Evolutionary conservation across 2,329 filamentous ascomycete genomes (phyloP).

Genomic region (Alternaria arborescens): DNA sequence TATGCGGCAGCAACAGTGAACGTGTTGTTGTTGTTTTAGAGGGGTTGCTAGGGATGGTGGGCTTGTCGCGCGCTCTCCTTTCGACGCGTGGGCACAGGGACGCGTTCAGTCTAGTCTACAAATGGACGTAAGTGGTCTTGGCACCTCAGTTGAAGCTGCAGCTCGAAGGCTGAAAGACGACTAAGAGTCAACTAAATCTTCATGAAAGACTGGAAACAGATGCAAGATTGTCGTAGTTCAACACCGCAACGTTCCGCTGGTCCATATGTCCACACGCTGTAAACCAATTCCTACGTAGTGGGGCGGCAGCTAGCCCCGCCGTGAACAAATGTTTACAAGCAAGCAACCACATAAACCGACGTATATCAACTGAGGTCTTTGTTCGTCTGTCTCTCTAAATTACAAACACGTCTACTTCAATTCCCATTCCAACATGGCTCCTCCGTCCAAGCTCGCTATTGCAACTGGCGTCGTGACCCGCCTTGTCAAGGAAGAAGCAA

Average conservation of each 20-base stretch:
- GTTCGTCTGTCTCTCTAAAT: not conserved
- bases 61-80: constrained; percentile 26
- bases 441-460: constrained; percentile 79
- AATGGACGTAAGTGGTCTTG: constrained; percentile 20
- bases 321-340: constrained; percentile 22
- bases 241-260: not conserved
- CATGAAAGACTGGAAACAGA: not conserved
- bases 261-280: not conserved
- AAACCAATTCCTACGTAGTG: constrained; percentile 5
- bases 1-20: constrained; percentile 14
- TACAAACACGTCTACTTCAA: not conserved
- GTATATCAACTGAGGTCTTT: not conserved
- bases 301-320: constrained; percentile 24
- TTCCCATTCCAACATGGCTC: constrained; percentile 67
- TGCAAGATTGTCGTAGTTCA: not conserved
- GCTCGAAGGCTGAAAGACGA: not conserved
- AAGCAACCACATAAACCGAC: constrained; percentile 23
- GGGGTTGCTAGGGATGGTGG: constrained; percentile 24
- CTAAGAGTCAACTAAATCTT: too few species aligned
- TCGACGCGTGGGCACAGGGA: constrained; percentile 29
- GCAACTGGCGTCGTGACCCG: constrained; percentile 81
- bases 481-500: constrained; percentile 88
- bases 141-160: not conserved
- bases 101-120: constrained; percentile 33
- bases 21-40: constrained; percentile 14